Percentiles rank a stretch among this genome's conserved stretches.
These are phyloP conservation scores for Comarum palustre DNA, from an alignment of 306 rosid species.

Conservation along the genomic window DNA sequence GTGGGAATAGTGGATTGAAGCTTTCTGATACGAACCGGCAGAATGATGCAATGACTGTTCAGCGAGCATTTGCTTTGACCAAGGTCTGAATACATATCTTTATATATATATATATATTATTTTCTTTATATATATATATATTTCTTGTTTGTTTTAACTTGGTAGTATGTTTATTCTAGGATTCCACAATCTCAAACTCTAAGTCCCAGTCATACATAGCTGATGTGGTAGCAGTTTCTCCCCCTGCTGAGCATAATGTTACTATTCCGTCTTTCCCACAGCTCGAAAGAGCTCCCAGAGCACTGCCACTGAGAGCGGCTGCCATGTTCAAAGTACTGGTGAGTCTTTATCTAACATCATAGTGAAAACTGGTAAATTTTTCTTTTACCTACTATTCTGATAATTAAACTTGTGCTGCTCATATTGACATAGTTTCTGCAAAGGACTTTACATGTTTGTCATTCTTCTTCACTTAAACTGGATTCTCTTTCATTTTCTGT, in stretches of 20 bases:
- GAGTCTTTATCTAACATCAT: conserved; percentile 31
- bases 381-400: neutral
- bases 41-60: conserved; percentile 86
- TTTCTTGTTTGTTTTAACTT: conserved; percentile 9
- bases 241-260: conserved; percentile 39
- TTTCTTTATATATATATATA: neutral
- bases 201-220: conserved; percentile 61
- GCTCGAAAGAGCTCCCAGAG: conserved; percentile 52
- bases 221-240: conserved; percentile 64
- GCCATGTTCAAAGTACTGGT: conserved; percentile 88
- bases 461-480: neutral
- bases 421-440: neutral
- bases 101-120: neutral
- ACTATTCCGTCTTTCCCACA: conserved; percentile 59
- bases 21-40: conserved; percentile 58
- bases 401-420: conserved; percentile 10
- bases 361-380: neutral
- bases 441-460: neutral
- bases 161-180: conserved; percentile 37
- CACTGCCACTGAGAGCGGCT: conserved; percentile 74
- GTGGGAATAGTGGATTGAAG: conserved; percentile 42
- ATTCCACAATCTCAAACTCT: conserved; percentile 63
- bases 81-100: conserved; percentile 45
- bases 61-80: conserved; percentile 67
- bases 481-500: neutral